These are phyloP conservation scores for Trypanosoma mega DNA, from an alignment of 208 protist species.

Conservation along the genomic window DNA sequence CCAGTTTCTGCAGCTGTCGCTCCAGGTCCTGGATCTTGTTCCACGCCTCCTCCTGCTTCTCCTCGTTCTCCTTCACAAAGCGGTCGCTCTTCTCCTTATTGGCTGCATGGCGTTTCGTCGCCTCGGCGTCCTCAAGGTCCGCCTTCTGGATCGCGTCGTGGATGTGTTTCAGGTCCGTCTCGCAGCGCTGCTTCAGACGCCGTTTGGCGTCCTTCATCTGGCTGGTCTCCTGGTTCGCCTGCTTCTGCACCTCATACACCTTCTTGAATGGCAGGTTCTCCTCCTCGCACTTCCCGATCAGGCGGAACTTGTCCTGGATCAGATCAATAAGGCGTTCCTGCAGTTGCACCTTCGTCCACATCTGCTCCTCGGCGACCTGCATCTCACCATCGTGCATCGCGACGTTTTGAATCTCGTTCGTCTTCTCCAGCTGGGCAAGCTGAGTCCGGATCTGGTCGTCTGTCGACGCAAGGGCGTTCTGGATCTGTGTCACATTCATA, in stretches of 20 bases:
- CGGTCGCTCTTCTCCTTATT: slow-evolving; percentile 50
- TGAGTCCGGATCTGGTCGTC: slow-evolving; percentile 82
- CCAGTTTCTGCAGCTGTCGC: slow-evolving; percentile 47
- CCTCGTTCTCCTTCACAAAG: slow-evolving; percentile 45
- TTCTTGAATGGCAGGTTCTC: slow-evolving; percentile 77
- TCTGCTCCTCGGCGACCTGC: slow-evolving; percentile 84
- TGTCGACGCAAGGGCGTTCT: slow-evolving; percentile 68
- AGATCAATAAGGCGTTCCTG: slow-evolving; percentile 79
- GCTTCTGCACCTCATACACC: slow-evolving; percentile 72
- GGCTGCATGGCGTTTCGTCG: slow-evolving; percentile 46
- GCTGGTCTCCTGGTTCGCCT: slow-evolving; percentile 54
- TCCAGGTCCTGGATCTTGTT: slow-evolving; percentile 61
- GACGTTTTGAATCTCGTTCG: slow-evolving; percentile 79
- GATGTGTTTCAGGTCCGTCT: slow-evolving; percentile 62
- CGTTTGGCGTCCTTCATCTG: slow-evolving; percentile 65
- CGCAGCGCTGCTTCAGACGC: slow-evolving; percentile 53
- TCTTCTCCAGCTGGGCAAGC: slow-evolving; percentile 75
- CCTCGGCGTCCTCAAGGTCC: slow-evolving; percentile 50
- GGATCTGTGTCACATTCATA: slow-evolving; percentile 79
- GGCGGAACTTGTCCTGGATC: slow-evolving; percentile 72
- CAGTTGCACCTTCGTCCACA: slow-evolving; percentile 82
- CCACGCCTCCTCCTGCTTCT: slow-evolving; percentile 55
- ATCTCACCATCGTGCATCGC: slow-evolving; percentile 83
- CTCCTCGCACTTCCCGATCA: slow-evolving; percentile 74
- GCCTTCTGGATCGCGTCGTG: slow-evolving; percentile 61